Percentiles rank a stretch among this genome's conserved stretches.
These are phyloP conservation scores for Drechslerella dactyloides DNA, from an alignment of 2,329 filamentous ascomycete genomes.

Conservation along the genomic window DNA sequence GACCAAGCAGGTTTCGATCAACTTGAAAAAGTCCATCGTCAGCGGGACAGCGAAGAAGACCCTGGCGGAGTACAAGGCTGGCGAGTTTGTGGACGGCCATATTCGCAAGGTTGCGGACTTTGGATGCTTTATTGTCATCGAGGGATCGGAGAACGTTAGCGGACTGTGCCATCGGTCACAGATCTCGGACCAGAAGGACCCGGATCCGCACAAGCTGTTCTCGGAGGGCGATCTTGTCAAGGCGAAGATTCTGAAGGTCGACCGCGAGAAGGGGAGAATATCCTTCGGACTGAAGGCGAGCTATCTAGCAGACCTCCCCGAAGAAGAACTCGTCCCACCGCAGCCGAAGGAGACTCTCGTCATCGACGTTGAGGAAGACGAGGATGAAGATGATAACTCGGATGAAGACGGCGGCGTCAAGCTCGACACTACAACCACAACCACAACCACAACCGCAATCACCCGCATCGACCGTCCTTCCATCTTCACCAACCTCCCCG, in stretches of 20 bases:
- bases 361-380: slow-evolving; percentile 59
- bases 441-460: slow-evolving; percentile 55
- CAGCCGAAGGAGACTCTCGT: slow-evolving; percentile 55
- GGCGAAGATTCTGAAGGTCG: slow-evolving; percentile 81
- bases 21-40: slow-evolving; percentile 81
- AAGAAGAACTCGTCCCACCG: slow-evolving; percentile 63
- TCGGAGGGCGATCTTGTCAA: slow-evolving; percentile 92
- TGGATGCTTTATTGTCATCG: slow-evolving; percentile 89
- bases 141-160: slow-evolving; percentile 85
- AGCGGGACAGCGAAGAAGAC: slow-evolving; percentile 71
- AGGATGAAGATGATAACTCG: slow-evolving; percentile 59
- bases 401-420: slow-evolving; percentile 59
- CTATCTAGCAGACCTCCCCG: slow-evolving; percentile 73
- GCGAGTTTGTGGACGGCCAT: slow-evolving; percentile 85
- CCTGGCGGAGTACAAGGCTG: slow-evolving; percentile 72
- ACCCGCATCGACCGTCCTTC: slow-evolving; percentile 37
- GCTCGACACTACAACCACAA: slow-evolving; percentile 55
- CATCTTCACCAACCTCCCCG: slow-evolving; percentile 75
- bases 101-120: slow-evolving; percentile 94
- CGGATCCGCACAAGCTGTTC: slow-evolving; percentile 88
- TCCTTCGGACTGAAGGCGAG: slow-evolving; percentile 92
- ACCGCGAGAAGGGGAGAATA: slow-evolving; percentile 76
- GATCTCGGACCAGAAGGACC: slow-evolving; percentile 81
- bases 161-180: slow-evolving; percentile 91
- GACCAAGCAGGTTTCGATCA: slow-evolving; percentile 79